Conservation (phyloP, 805 yeast species). For the Candida boleticola region DNA sequence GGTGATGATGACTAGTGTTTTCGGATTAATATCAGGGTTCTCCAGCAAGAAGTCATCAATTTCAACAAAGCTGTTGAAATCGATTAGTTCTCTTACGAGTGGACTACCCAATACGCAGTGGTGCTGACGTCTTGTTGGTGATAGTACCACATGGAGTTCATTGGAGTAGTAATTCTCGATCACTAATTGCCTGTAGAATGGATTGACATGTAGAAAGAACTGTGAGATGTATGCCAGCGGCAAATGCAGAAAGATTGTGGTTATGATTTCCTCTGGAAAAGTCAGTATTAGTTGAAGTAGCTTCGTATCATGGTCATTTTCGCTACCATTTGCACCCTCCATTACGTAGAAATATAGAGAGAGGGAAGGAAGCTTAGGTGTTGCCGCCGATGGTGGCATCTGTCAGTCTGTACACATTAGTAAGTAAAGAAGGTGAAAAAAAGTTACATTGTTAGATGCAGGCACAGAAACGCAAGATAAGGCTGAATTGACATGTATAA, state of each 20-base stretch:
- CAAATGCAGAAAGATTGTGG: slow-evolving; percentile 15
- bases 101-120: slow-evolving; percentile 5
- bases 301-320: no score
- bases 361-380: no score
- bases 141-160: slow-evolving; percentile 32
- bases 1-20: slow-evolving; percentile 22
- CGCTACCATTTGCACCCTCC: no score
- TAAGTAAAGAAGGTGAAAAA: no score
- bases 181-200: slow-evolving; percentile 19
- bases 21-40: slow-evolving; percentile 29
- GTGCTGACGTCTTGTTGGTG: slow-evolving; percentile 27
- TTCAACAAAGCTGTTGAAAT: slow-evolving; percentile 25
- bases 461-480: no score
- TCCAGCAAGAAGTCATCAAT: slow-evolving; percentile 29
- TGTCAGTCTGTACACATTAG: no score
- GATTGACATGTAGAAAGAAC: slow-evolving; percentile 17
- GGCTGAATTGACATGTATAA: no score
- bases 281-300: slow-evolving; percentile 5
- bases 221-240: slow-evolving; percentile 22
- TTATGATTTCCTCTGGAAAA: slow-evolving; percentile 18
- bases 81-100: slow-evolving; percentile 11
- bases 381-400: no score
- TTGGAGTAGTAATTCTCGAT: slow-evolving; percentile 24
- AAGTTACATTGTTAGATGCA: no score
- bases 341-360: no score